Evolutionary conservation across 108 stramenopile genomes (phyloP).

Genomic region (Cyclostephanos invisitatus): DNA sequence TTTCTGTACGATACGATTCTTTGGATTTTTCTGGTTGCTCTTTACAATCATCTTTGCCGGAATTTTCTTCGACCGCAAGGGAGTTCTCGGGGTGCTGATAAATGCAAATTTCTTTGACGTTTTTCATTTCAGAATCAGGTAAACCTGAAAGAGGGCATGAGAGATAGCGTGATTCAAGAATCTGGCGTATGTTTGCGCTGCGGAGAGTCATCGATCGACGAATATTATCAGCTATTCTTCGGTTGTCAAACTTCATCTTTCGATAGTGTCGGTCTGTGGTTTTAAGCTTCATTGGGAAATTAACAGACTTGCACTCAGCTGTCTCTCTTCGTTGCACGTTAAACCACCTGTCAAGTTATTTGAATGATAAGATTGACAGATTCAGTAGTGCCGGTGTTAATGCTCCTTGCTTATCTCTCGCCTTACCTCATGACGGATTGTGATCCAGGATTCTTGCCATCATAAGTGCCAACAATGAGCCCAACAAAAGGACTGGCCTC

Average conservation of each 20-base stretch:
- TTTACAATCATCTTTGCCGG: conserved; percentile 6
- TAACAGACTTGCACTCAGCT: conserved; percentile 23
- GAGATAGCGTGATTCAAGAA: conserved; percentile 30
- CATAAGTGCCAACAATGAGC: conserved; percentile 61
- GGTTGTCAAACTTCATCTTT: conserved; percentile 12
- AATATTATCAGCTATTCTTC: conserved; percentile 5
- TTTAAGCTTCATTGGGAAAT: conserved; percentile 44
- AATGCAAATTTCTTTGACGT: background rate
- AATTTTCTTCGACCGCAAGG: background rate
- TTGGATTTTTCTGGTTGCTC: conserved; percentile 14
- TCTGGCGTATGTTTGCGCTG: conserved; percentile 26
- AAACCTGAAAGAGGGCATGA: conserved; percentile 27
- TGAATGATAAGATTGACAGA: background rate
- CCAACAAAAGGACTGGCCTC: conserved; percentile 51
- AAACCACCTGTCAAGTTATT: conserved; percentile 30
- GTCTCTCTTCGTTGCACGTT: conserved; percentile 39
- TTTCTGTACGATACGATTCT: background rate
- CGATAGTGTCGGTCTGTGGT: conserved; percentile 42
- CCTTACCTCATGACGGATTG: conserved; percentile 41
- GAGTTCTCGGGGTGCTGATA: background rate
- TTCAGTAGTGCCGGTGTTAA: background rate
- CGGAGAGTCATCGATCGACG: conserved; percentile 22
- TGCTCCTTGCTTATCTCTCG: background rate
- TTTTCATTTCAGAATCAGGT: background rate
- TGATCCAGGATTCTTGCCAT: conserved; percentile 32